These are phyloP conservation scores for Stachybotrys echinatus DNA, from an alignment of 2,329 filamentous ascomycete species.

Conservation along the genomic window DNA sequence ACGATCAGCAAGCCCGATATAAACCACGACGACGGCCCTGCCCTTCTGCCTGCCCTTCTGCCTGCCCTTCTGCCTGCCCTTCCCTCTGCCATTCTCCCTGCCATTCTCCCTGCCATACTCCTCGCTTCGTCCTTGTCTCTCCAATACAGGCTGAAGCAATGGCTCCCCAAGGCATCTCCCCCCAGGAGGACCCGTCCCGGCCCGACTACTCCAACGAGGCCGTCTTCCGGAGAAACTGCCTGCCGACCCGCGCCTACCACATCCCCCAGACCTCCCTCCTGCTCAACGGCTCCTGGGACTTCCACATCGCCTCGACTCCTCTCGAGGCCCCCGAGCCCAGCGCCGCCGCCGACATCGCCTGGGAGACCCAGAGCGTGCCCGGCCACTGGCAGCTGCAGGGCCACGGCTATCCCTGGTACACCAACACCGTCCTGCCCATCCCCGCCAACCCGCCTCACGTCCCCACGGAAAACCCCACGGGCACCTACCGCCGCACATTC, in stretches of 20 bases:
- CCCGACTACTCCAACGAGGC: slow-evolving; percentile 46
- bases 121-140: neutral
- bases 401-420: slow-evolving; percentile 60
- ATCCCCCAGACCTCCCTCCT: slow-evolving; percentile 43
- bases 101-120: slow-evolving; percentile 9
- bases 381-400: slow-evolving; percentile 66
- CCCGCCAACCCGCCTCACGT: slow-evolving; percentile 59
- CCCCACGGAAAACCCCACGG: slow-evolving; percentile 57
- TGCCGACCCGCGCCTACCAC: slow-evolving; percentile 46
- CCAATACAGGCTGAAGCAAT: too few relatives aligned
- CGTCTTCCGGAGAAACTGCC: slow-evolving; percentile 47
- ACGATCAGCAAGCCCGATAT: too few relatives aligned
- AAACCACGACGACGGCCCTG: too few relatives aligned
- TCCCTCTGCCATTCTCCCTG: too few relatives aligned
- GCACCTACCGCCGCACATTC: slow-evolving; percentile 53
- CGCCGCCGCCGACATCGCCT: slow-evolving; percentile 10
- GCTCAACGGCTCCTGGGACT: slow-evolving; percentile 54
- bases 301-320: slow-evolving; percentile 42
- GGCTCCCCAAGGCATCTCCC: slow-evolving; percentile 22
- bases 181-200: slow-evolving; percentile 25
- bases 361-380: slow-evolving; percentile 49
- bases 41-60: too few relatives aligned
- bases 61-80: too few relatives aligned
- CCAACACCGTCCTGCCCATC: slow-evolving; percentile 60
- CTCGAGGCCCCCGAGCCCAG: slow-evolving; percentile 37